phyloP scores from a whole-genome alignment of 1,284 basidiomycete species.

The Tausonia pullulans region DNA sequence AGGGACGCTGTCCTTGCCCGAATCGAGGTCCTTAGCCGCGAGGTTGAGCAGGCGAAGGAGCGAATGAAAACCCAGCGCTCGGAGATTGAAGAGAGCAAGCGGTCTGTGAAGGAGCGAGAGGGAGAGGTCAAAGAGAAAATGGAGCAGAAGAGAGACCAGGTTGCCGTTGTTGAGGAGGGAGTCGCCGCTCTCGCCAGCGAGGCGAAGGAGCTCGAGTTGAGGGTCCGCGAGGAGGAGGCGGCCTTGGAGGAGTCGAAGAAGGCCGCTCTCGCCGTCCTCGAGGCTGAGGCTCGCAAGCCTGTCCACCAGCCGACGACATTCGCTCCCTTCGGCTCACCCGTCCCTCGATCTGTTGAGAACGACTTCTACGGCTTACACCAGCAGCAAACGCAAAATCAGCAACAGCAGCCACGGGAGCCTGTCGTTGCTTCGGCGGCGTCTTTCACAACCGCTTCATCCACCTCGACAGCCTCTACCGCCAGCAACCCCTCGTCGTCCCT shows the following conservation, averaged over 20 bases:
- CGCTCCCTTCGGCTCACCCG: constrained; percentile 5
- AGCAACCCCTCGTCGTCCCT: constrained; percentile 2
- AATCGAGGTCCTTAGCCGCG: constrained; percentile 53
- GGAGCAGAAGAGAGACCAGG: constrained; percentile 51
- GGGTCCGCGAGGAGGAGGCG: constrained; percentile 48
- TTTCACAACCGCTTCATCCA: neutral
- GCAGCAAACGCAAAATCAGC: neutral
- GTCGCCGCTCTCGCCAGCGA: constrained; percentile 38
- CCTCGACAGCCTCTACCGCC: neutral
- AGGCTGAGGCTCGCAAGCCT: constrained; percentile 15
- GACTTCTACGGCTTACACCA: constrained; percentile 6
- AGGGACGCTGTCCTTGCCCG: constrained; percentile 54
- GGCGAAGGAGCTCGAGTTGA: constrained; percentile 43
- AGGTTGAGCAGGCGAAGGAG: constrained; percentile 52
- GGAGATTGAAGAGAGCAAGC: constrained; percentile 39
- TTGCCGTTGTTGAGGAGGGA: constrained; percentile 51
- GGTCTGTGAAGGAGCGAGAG: constrained; percentile 30
- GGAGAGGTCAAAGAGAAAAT: constrained; percentile 43
- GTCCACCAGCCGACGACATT: constrained; percentile 1
- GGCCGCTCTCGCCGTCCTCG: constrained; percentile 18
- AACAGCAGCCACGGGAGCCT: neutral
- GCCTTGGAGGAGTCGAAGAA: constrained; percentile 31
- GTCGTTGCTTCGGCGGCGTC: too few relatives aligned
- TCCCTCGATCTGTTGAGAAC: constrained; percentile 9
- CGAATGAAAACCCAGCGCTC: constrained; percentile 45